Base-by-base conservation (phyloP, 2,329 filamentous ascomycete genomes). In the Pestalotiopsis sp. region DNA sequence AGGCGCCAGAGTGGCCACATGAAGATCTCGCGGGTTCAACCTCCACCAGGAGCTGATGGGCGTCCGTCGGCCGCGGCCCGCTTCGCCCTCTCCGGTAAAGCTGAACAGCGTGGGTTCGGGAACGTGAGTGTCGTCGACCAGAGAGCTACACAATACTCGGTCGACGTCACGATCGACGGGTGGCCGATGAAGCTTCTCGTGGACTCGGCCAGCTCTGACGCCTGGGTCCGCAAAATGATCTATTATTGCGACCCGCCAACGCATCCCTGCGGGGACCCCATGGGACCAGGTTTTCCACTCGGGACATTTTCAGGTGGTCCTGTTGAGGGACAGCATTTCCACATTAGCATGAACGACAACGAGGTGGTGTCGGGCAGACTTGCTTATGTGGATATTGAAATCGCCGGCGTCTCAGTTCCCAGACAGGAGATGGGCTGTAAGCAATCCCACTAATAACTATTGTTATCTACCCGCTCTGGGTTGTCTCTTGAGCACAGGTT, bases 161-260 rank as follows among this genome's bases (percentile, higher is more conserved):
- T 77, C 4, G 69, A 75, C 13, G 73, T 74, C 0, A 25, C 68
- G 38, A 78, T 79, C 71, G 72, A 76, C 59, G 73, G 73, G 12
- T 66, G 69, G 9, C 70, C 70, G 1, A 69, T 76, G 67, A 67
- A 67, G 6, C 67, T 87, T 36, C 73, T 86, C 13, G 78, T 88
- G 61, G 85, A 87, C 71, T 86, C 85, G 0, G 85, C 83, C 27
- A 86, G 84, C 73, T 82, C 84, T 25, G 85, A 88, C 70, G 87
- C 85, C 0, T 87, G 85, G 85, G 80, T 82, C 2, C 80, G 80
- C 41, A 77, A 78, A 12, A 74, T 73, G 1, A 78, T 79, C 38
- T 86, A 85, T 70, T 73, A 75, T 58, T 87, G 85, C 70, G 74
- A 80, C 45, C 80, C 82, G 68, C 73, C 71, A 38, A 31, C 31